Base-by-base conservation (phyloP, 116 monocot species). In the Zostera marina region DNA sequence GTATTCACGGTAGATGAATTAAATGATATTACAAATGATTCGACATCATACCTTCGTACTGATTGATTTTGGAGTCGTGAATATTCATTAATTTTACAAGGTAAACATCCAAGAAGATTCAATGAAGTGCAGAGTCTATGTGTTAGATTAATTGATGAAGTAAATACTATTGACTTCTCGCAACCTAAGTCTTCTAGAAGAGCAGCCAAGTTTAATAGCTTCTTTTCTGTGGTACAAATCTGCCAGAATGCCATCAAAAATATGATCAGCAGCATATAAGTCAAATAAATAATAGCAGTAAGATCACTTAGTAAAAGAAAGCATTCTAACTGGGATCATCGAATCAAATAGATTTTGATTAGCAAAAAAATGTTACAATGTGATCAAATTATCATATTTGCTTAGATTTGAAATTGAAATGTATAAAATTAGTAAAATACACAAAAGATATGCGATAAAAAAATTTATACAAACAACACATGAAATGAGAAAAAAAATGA, bases 81-180 rank as follows among this genome's bases (percentile, higher is more conserved):
- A 68, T 81, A 94, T 74, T 81, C 77, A 32, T 75, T 73, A 44
- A 88, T 63, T 70, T 81, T 81, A 49, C 81, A 81, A 24, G 81
- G 79, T 45, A 84, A 55, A 32, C 84, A 79, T 58, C 77, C 88
- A 72, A 94, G 70, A 19, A 69, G 76, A 19, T 77, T 79, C 11
- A 94, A 52, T 42, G 84, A 77, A 11, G 81, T 71, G 71, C 66
- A 62, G 41, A 94, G 77, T 54, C 79, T 84, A 47, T 76, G 77
- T 62, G 84, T 81, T 68, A 81, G 77, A 69, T 85, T 75, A 7
- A 76, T 64, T 26, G 88, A 88, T 20, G 88, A 84, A 26, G 88
- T 88, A 73, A 94, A 94, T 20, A 94, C 81, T 22, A 88, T 63
- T 53, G 79, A 84, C 64, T 94, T 94, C 63, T 94, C 84, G 11